Base-by-base conservation (phyloP, 1,139 yeast genomes). In the Taiozyma sp. region DNA sequence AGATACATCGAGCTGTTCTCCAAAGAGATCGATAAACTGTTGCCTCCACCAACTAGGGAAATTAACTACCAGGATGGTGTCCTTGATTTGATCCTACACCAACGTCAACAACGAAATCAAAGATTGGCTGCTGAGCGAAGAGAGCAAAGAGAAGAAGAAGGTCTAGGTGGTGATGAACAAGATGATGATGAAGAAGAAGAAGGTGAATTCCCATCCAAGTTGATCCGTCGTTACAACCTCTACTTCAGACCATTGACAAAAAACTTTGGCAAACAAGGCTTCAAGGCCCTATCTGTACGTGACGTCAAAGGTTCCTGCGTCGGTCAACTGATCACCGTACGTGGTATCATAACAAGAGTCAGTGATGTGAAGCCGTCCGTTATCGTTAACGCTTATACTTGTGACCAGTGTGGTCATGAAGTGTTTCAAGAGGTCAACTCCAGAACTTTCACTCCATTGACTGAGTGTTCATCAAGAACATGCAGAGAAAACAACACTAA, bases 381-480 rank as follows among this genome's bases (percentile, higher is more conserved):
- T 9, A 76, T 81, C 57, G 97, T 93, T 52, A 90, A 87, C 62
- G 99, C 99, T 0, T 95, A 93, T 67, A 89, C 98, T 4, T 95
- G 99, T 72, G 99, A 95, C 68, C 87, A 88, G 63, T 95, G 99
- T 75, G 99, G 99, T 46, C 87, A 81, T 67, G 99, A 95, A 71
- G 84, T 91, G 53, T 95, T 95, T 74, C 99, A 93, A 72, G 98
- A 93, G 68, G 96, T 95, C 59, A 86, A 82, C 60, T 74, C 93
- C 38, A 83, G 84, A 65, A 84, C 90, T 42, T 95, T 90, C 70
- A 83, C 88, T 43, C 99, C 99, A 12, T 74, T 92, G 53, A 67
- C 76, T 2, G 96, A 91, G 64, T 95, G 99, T 73, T 83, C 89
- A 3, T 88, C 97, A 2, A 79, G 80, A 24, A 84, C 83, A 58